These are phyloP conservation scores for Boletellus ananas DNA, from an alignment of 768 basidiomycete species.

Conservation along the genomic window DNA sequence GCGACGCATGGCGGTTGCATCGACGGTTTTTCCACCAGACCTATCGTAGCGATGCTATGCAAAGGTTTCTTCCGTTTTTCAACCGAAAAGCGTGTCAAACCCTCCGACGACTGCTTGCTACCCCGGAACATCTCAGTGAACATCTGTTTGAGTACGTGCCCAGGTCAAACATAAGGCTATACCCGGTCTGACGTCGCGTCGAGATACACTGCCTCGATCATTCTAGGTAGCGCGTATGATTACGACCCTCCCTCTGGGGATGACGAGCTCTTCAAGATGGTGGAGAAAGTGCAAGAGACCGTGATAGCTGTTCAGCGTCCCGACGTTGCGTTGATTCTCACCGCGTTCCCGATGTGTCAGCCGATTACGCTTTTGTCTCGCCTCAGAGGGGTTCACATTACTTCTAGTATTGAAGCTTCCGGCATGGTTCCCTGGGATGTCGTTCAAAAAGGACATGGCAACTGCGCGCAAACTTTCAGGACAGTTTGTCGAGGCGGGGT, in stretches of 20 bases:
- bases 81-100: slow-evolving; percentile 24
- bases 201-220: slow-evolving; percentile 6
- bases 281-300: background rate
- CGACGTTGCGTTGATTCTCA: slow-evolving; percentile 2
- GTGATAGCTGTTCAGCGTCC: slow-evolving; percentile 1
- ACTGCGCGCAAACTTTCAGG: background rate
- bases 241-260: slow-evolving; percentile 6
- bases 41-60: slow-evolving; percentile 12
- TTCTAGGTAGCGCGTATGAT: slow-evolving; percentile 8
- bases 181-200: background rate
- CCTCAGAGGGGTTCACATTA: background rate
- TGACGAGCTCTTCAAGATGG: slow-evolving; percentile 5
- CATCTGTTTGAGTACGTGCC: slow-evolving; percentile 29
- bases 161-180: background rate
- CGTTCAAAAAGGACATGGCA: slow-evolving; percentile 1
- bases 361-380: background rate
- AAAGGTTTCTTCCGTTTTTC: slow-evolving; percentile 24
- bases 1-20: slow-evolving; percentile 26
- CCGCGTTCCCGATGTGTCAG: slow-evolving; percentile 7
- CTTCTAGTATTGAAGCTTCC: slow-evolving; percentile 11
- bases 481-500: background rate
- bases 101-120: slow-evolving; percentile 29
- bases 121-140: slow-evolving; percentile 28
- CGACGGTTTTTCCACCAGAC: slow-evolving; percentile 25
- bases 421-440: slow-evolving; percentile 12